Conservation (phyloP, 1,284 basidiomycete species). For the Malassezia cuniculi region DNA sequence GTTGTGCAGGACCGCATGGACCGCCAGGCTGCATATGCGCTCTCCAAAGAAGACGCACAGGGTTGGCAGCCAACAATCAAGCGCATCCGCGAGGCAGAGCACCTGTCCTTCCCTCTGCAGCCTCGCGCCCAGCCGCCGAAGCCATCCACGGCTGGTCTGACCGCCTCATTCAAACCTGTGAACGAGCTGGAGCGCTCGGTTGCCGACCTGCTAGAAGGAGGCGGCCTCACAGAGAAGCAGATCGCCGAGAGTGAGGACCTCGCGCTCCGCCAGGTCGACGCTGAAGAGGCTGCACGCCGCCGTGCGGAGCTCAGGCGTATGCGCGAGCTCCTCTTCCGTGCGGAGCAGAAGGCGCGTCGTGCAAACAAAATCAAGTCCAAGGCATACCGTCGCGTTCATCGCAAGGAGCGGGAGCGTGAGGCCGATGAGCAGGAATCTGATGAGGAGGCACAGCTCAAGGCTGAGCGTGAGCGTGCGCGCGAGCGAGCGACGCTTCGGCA, state of each 20-base stretch:
- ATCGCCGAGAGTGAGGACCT: slow-evolving; percentile 64
- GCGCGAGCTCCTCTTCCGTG: slow-evolving; percentile 86
- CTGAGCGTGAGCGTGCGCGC: slow-evolving; percentile 54
- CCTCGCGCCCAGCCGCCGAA: slow-evolving; percentile 24
- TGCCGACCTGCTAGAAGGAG: slow-evolving; percentile 39
- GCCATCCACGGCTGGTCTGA: slow-evolving; percentile 58
- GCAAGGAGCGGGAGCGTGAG: slow-evolving; percentile 57
- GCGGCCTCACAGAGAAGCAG: slow-evolving; percentile 53
- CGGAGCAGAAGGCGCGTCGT: slow-evolving; percentile 78
- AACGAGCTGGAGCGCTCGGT: slow-evolving; percentile 34
- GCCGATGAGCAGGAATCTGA: slow-evolving; percentile 47
- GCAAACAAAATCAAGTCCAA: slow-evolving; percentile 93
- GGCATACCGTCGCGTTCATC: slow-evolving; percentile 70
- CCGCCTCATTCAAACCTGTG: slow-evolving; percentile 52
- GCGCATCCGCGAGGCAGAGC: slow-evolving; percentile 57
- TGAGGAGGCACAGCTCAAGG: slow-evolving; percentile 52
- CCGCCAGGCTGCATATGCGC: slow-evolving; percentile 82
- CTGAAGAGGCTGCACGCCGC: slow-evolving; percentile 69
- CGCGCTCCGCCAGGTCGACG: slow-evolving; percentile 63
- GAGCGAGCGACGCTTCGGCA: slow-evolving; percentile 43
- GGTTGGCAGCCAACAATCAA: slow-evolving; percentile 81
- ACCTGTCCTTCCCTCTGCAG: slow-evolving; percentile 82
- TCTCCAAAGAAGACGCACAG: slow-evolving; percentile 77
- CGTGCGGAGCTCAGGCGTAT: slow-evolving; percentile 70
- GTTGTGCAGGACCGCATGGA: slow-evolving; percentile 78